Base-by-base conservation (phyloP, 1,284 basidiomycete genomes). In the Trichosporon faecale region DNA sequence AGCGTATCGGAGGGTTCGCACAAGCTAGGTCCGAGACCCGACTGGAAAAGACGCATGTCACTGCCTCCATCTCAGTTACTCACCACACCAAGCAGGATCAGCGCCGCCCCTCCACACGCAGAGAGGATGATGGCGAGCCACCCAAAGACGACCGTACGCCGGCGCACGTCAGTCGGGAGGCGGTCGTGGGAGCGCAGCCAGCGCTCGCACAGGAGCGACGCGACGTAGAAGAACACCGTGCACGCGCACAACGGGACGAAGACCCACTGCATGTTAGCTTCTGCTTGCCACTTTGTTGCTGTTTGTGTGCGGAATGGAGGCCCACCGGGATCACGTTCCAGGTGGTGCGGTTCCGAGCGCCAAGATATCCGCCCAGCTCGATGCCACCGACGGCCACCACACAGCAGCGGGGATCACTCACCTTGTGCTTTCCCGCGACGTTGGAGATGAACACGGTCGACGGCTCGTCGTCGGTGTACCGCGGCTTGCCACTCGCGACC, bases 171-270 rank as follows among this genome's bases (percentile, higher is more conserved):
- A 4, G 82, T 80, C 0, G 86, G 86, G 6, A 87, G 80, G 14
- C 85, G 79, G 25, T 86, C 83, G n/a, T 81, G 65, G 71, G 85
- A 84, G 12, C 86, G 80, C 6, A 87, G 77, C 79, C 84, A 85
- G 16, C 86, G 77, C 73, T 86, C 86, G 7, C 82, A 76, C 21
- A 86, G 74, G 4, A 86, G 78, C 1, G 84, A 79, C 11, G 80
- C 66, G 68, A 85, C 79, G 80, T 85, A 82, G 44, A 80, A 79
- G 1, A 75, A 74, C 44, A 25, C 21, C 0, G 72, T 76, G 29
- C 57, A 61, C 57, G 57, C 57, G 14, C 57, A 33, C 27, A 61
- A 18, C 57, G 57, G 31, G 5, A 61, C n/a, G 33, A 37, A 37
- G 52, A 61, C 57, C 57, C 57, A 61, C 57, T 61, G 57, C 2